Evolutionary conservation across 2,329 filamentous ascomycete genomes (phyloP).

Genomic region (Xylaria polymorpha): DNA sequence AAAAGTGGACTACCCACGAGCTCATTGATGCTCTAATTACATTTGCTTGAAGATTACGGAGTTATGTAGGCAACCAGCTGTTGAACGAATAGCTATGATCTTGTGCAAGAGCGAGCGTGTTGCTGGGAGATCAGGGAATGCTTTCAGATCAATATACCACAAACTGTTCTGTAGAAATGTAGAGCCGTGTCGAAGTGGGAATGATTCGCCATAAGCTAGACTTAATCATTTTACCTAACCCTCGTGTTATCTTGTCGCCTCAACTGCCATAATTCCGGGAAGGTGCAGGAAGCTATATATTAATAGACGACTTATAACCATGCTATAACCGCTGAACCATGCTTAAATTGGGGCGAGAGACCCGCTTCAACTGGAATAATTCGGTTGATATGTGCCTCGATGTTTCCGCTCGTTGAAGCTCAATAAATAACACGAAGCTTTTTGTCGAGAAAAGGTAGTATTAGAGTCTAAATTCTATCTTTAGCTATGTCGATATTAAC

Average conservation of each 20-base stretch:
- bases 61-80: conserved; percentile 10
- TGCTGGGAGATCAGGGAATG: neutral
- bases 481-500: neutral
- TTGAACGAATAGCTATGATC: neutral
- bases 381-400: neutral
- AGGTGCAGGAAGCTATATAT: too few relatives aligned
- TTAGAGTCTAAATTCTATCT: neutral
- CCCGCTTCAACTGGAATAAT: neutral
- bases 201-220: conserved; percentile 1
- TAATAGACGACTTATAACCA: too few relatives aligned
- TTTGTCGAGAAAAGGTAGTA: too few relatives aligned
- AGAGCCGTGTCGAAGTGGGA: conserved; percentile 4
- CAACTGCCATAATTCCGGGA: neutral
- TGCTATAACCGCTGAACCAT: neutral
- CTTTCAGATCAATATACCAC: conserved; percentile 27
- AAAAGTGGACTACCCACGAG: neutral
- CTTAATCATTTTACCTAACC: neutral
- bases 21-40: neutral
- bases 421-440: too few relatives aligned
- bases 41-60: conserved; percentile 19
- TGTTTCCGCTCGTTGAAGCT: neutral
- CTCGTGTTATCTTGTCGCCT: neutral
- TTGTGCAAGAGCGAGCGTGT: conserved; percentile 14
- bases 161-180: conserved; percentile 8
- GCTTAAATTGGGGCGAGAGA: neutral